Base-by-base conservation (phyloP, 2,329 filamentous ascomycete species). In the Fusarium graminum region DNA sequence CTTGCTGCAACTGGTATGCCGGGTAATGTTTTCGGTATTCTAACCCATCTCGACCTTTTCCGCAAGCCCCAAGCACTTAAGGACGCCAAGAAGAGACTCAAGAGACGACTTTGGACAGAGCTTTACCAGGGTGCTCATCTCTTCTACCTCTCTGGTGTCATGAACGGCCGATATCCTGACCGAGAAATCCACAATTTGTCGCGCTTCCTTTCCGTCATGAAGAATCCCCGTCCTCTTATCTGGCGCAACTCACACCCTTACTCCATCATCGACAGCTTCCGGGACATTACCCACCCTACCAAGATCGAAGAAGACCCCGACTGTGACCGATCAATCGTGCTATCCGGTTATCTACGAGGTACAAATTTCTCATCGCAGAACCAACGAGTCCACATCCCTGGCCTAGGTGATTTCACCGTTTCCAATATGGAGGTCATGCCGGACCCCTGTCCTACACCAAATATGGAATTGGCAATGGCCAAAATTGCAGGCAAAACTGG, bases 181-280 rank as follows among this genome's bases (percentile, higher is more conserved):
- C 89, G 96, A 67, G 96, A 99, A 79, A 89, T 99, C 16, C 92
- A 98, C 80, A 99, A 99, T 75, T 80, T 99, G 52, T 97, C 93
- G 14, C 88, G 96, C 54, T 99, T 99, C 78, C 84, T 99, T 68
- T 97, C 92, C 19, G 93, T 99, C 69, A 99, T 99, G 96, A 99
- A 99, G 84, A 99, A 97, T 76, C 94, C 96, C 6, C 87, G 95
- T 59, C 95, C 95, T n/a, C 83, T 99, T 29, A 85, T 99, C 40
- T 99, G 95, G 94, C 87, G 96, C 60, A 99, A 99, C 77, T 91
- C 92, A 2, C 95, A 99, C 82, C 94, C 94, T 6, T 99, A 99
- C 77, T 89, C 92, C 58, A 83, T 99, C 53, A 92, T 95, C 59
- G 95, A 99, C 80, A 93, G 94, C 67, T 97, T 98, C 79, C 86